Evolutionary conservation across 2,329 filamentous ascomycete genomes (phyloP), one percentile per base, ranked within the genome.

Genomic region (Aspergillus alliaceus): DNA sequence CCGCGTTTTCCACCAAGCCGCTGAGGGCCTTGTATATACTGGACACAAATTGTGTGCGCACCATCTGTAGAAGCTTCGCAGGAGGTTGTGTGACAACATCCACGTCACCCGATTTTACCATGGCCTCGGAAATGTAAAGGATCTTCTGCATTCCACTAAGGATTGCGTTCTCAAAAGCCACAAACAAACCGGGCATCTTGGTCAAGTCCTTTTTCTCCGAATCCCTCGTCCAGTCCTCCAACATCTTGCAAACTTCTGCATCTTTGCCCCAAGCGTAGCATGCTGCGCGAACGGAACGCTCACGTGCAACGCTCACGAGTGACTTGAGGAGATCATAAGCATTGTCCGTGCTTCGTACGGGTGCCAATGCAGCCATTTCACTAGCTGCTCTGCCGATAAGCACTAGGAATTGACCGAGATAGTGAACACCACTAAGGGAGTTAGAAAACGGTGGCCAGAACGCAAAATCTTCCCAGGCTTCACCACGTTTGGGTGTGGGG

Each of bases 371-470:
- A 1, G 90, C 90, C 82, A 97, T 88, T 69, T 97, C 93, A 27
- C 89, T 90, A 1, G 91, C 90, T 2, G 90, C 93, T 2, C 89
- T 89, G n/a, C 93, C 92, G 4, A 99, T 86, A 3, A 97, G 80
- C 0, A 87, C 82, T 22, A 98, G 80, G 71, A 95, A 88, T 71
- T 90, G 91, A 51, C 90, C 87, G 5, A 99, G 82, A 69, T 96
- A 97, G 72, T 96, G 86, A 1, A 93, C 90, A n/a, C 90, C 93
- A 57, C 92, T 96, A 24, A 98, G 79, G 0, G 93, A 93, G 69
- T 97, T 98, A 2, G 92, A 90, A 77, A 90, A 89, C 0, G 93
- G 95, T 4, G 93, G 93, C 93, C 93, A 98, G 74, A 98, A 99
- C 0, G 93, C 93, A 73, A 95, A 86, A 77, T 93, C 89, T 69